Conservation (phyloP, 768 basidiomycete genomes). For the Rhizopogon salebrosus region DNA sequence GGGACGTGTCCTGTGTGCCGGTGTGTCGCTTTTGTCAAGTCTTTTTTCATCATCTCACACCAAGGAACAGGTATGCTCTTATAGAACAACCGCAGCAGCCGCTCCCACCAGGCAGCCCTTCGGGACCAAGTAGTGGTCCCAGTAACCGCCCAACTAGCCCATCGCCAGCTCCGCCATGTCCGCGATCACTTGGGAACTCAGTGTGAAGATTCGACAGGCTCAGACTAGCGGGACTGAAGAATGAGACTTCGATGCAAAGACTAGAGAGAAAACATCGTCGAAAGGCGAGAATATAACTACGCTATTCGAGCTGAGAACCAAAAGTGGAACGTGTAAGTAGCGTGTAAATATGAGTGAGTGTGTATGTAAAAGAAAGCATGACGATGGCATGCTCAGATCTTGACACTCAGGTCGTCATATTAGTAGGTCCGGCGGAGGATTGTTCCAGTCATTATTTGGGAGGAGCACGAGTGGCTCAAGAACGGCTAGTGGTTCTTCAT, state of each 20-base stretch:
- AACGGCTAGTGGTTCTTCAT: slow-evolving; percentile 9
- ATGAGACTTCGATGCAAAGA: too few species aligned
- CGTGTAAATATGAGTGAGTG: too few species aligned
- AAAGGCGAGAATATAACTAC: too few species aligned
- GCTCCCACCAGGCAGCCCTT: slow-evolving; percentile 19
- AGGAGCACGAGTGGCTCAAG: slow-evolving; percentile 13
- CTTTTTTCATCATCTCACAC: slow-evolving; percentile 5
- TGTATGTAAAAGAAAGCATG: too few species aligned
- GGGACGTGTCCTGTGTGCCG: slow-evolving; percentile 97
- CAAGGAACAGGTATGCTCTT: slow-evolving; percentile 48
- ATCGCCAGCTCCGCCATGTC: slow-evolving; percentile 13
- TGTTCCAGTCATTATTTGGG: slow-evolving; percentile 28
- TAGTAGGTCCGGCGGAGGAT: slow-evolving; percentile 12
- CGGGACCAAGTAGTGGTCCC: slow-evolving; percentile 17
- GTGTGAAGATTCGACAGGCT: too few species aligned
- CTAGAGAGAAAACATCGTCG: too few species aligned
- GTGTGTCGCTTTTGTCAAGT: slow-evolving; percentile 31
- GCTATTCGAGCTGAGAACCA: too few species aligned
- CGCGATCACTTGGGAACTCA: slow-evolving; percentile 13
- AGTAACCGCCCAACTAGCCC: slow-evolving; percentile 10
- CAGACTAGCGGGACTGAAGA: too few species aligned
- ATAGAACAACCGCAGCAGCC: slow-evolving; percentile 54
- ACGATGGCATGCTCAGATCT: too few species aligned
- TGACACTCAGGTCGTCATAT: slow-evolving; percentile 19
- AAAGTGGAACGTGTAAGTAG: too few species aligned